Evolutionary conservation across 2,329 filamentous ascomycete species (phyloP), one percentile per base, ranked within the genome.

Genomic region (Phaeosphaeriaceae sp.): DNA sequence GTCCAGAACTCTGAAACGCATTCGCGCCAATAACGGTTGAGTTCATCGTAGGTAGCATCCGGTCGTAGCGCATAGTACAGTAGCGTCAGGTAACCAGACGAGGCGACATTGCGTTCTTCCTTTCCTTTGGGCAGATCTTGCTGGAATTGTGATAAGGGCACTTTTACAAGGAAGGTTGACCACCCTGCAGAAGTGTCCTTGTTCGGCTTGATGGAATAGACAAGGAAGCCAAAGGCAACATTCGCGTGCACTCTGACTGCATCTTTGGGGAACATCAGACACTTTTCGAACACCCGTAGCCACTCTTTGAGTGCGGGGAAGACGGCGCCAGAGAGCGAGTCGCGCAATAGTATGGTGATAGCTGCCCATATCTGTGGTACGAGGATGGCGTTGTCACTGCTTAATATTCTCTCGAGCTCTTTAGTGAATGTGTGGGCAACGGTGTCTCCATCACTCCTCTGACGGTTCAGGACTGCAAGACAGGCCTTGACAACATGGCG

Each of bases 281-380:
- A 95, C 61, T 84, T 84, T 68, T 97, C 90, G 19, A 96, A 89
- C 10, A 97, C 84, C 31, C 85, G 84, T 7, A 97, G 82, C 91
- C 92, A 97, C 6, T 85, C 83, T 25, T 83, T 85, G 61, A 92
- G 88, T 69, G 90, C 86, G 31, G 89, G 83, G 91, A 94, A 98
- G 40, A 80, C 76, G 24, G 85, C 79, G 73, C 88, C 63, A 81
- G 87, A 70, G 81, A 83, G 63, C 75, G 88, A 77, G 60, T 78
- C 82, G 53, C 90, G 88, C 48, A 97, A 81, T 54, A 97, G 87
- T 1, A 97, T 83, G 7, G 94, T 87, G 2, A 96, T 82, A 36
- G 92, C 86, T 57, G 91, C 90, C 94, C 94, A 98, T 21, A 98
- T 91, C 64, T 93, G 91, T 6, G 95, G 93, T 0, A 96, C 93